Evolutionary conservation across 345 rosid species (phyloP), one percentile per base, ranked within the genome.

Genomic region (Linum trigynum): DNA sequence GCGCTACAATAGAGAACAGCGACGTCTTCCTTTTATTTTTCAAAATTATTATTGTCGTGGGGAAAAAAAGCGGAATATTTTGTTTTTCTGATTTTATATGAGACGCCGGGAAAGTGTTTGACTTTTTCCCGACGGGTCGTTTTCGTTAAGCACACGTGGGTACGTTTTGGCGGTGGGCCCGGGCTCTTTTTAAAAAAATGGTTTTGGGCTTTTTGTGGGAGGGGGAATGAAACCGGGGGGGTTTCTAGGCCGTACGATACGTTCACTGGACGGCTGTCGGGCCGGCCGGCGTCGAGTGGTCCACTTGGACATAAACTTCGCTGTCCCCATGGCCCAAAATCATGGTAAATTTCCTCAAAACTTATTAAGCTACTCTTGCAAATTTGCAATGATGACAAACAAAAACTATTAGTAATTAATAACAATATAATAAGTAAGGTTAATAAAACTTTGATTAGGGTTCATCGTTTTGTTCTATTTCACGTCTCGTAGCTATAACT

Each of bases 121-220:
- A 80, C 90, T 72, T 80, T 63, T 62, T 38, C 64, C 32, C 38
- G 2, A 48, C 5, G 74, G 38, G 84, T 80, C 81, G 8, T 72
- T 82, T 75, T 77, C 76, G 59, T 69, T 60, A 42, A 70, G 60
- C 83, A 62, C 86, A 74, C 79, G 86, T 63, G 74, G 72, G 73
- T 65, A 41, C 64, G 65, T 59, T 36, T 67, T 3, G 11, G 67
- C 15, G 17, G 5, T 32, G 35, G 32, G 63, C 72, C 6, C 10
- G 50, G 53, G 15, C 3, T 48, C 14, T 48, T 48, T 12, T 48
- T 48, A 9, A 48, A 4, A 4, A 8, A 4, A 48, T 9, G 9
- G 53, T 48, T 23, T 23, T 23, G 32, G 32, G 32, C 32, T 23
- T 23, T 23, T 23, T 23, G 32, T 23, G 32, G 32, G 32, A 23